These are phyloP conservation scores for Meyerozyma guilliermondii DNA, from an alignment of 1,139 yeast species.

Conservation along the genomic window DNA sequence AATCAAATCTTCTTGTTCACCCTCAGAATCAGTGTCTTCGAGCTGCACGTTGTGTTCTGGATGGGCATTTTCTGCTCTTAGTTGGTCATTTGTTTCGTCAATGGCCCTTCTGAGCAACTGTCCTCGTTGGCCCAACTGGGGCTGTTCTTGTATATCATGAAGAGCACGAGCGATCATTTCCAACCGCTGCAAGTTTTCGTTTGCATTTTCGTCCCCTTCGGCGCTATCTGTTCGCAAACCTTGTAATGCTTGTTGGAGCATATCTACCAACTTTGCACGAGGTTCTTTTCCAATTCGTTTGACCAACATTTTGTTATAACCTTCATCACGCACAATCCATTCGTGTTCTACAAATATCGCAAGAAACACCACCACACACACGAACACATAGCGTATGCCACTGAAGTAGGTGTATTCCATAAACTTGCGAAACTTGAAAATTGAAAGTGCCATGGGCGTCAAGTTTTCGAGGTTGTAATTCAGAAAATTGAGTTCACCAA, in stretches of 20 bases:
- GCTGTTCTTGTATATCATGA: constrained; percentile 24
- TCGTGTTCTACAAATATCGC: constrained; percentile 59
- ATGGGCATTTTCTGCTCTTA: constrained; percentile 1
- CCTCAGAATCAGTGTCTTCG: constrained; percentile 3
- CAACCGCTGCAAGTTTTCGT: constrained; percentile 19
- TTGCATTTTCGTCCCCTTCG: constrained; percentile 16
- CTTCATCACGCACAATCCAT: constrained; percentile 69
- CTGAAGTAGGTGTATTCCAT: constrained; percentile 33
- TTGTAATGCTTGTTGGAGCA: constrained; percentile 28
- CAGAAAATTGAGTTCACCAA: constrained; percentile 36
- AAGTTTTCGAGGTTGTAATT: constrained; percentile 5
- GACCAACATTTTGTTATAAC: constrained; percentile 51
- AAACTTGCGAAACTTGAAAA: constrained; percentile 16
- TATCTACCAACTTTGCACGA: constrained; percentile 35
- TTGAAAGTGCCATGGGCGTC: constrained; percentile 1
- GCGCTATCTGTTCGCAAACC: constrained; percentile 22
- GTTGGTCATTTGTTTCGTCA: constrained; percentile 6
- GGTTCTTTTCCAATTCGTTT: constrained; percentile 57
- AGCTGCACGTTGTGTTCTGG: no score
- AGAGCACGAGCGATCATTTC: constrained; percentile 29
- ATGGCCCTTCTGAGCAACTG: constrained; percentile 18
- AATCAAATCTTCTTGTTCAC: constrained; percentile 4
- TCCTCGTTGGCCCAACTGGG: constrained; percentile 12
- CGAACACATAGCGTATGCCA: constrained; percentile 35
- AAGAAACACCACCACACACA: constrained; percentile 37